phyloP scores from a whole-genome alignment of 1,284 basidiomycete genomes.

The Rhizoctonia solani region DNA sequence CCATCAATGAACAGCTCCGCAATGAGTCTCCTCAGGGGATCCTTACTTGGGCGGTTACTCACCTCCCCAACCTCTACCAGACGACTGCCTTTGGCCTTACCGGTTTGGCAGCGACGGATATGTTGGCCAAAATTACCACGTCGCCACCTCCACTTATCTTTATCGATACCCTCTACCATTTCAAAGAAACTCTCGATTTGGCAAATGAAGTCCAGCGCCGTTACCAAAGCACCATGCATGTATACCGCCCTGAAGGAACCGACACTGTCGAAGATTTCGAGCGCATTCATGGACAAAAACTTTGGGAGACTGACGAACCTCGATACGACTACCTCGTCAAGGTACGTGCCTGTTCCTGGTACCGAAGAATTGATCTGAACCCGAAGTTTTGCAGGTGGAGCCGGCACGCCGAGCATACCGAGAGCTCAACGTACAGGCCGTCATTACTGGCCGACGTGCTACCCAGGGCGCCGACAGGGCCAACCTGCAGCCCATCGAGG shows the following conservation, averaged over 20 bases:
- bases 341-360: conserved; percentile 51
- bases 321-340: conserved; percentile 94
- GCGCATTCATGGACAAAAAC: conserved; percentile 72
- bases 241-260: conserved; percentile 81
- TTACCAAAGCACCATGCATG: conserved; percentile 75
- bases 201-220: conserved; percentile 77
- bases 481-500: conserved; percentile 81
- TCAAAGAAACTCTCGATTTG: conserved; percentile 88
- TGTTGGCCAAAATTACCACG: conserved; percentile 79
- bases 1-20: conserved; percentile 74
- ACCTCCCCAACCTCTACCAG: conserved; percentile 81
- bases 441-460: conserved; percentile 92
- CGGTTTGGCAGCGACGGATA: conserved; percentile 87
- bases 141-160: conserved; percentile 80
- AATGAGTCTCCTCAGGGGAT: conserved; percentile 78
- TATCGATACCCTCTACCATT: conserved; percentile 96
- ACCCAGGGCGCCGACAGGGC: conserved; percentile 91
- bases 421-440: conserved; percentile 77
- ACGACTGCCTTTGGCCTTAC: conserved; percentile 95
- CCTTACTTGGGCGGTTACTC: conserved; percentile 77
- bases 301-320: conserved; percentile 91
- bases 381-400: conserved; percentile 82
- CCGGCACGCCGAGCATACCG: conserved; percentile 89
- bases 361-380: neutral
- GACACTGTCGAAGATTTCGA: conserved; percentile 78